Conservation (phyloP, 768 basidiomycete species). For the Russula compacta region DNA sequence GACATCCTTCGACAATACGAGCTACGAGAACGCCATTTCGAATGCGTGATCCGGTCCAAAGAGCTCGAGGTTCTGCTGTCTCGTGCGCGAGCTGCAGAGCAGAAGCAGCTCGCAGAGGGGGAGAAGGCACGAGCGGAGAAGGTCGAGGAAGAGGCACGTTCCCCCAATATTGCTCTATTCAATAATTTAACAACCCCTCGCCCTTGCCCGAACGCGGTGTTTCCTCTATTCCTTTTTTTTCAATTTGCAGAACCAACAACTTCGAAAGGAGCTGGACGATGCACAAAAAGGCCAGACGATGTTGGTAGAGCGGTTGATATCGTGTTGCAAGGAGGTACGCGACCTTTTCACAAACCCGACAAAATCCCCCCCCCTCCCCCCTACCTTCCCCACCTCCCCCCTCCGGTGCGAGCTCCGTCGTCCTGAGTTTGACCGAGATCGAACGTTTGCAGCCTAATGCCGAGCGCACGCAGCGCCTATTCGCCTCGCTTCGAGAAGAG, state of each 20-base stretch:
- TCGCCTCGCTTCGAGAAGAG: constrained; percentile 75
- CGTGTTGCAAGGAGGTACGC: constrained; percentile 81
- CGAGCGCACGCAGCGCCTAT: constrained; percentile 73
- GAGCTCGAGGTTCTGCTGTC: constrained; percentile 84
- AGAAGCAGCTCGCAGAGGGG: constrained; percentile 71
- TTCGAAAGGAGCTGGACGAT: constrained; percentile 73
- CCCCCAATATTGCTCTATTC: background rate
- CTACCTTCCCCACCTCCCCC: no score
- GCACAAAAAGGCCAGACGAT: constrained; percentile 68
- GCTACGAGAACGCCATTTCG: constrained; percentile 85
- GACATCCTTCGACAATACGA: constrained; percentile 84
- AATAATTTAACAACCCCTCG: no score
- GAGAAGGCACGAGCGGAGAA: constrained; percentile 62
- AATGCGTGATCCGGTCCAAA: constrained; percentile 86
- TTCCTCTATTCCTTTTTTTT: background rate
- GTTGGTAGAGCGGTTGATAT: constrained; percentile 75
- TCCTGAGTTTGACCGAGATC: constrained; percentile 14
- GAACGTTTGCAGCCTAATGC: constrained; percentile 53
- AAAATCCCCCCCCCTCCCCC: background rate
- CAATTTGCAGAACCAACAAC: constrained; percentile 45
- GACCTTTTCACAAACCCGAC: background rate
- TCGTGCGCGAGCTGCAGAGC: constrained; percentile 79
- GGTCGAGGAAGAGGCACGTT: constrained; percentile 63
- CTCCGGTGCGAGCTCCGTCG: background rate
- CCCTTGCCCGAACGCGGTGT: background rate